phyloP scores from a whole-genome alignment of 495 filamentous ascomycete genomes.

The Xylaria intraflava region DNA sequence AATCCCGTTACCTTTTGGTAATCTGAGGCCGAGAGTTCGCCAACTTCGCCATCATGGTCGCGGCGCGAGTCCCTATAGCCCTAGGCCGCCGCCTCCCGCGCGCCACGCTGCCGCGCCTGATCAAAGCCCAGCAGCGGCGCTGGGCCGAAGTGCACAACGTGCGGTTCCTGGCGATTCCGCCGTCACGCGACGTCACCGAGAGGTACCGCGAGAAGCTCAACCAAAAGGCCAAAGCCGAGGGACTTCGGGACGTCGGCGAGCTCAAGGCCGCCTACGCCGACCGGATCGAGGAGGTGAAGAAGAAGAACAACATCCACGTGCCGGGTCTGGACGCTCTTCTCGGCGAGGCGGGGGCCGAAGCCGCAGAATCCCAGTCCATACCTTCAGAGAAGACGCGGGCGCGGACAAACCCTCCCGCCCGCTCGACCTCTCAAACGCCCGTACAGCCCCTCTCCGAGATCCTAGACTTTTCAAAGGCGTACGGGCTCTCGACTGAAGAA shows the following conservation, averaged over 20 bases:
- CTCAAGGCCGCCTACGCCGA: slow-evolving; percentile 77
- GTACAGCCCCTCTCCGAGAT: slow-evolving; percentile 78
- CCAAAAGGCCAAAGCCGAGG: slow-evolving; percentile 74
- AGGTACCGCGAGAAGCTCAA: slow-evolving; percentile 85
- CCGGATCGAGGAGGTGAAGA: slow-evolving; percentile 62
- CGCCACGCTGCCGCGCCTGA: slow-evolving; percentile 23
- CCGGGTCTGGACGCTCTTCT: slow-evolving; percentile 45
- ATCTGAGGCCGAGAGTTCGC: too few species aligned
- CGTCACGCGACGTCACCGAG: slow-evolving; percentile 60
- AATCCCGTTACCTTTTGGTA: too few species aligned
- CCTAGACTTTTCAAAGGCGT: slow-evolving; percentile 74
- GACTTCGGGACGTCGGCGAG: slow-evolving; percentile 63
- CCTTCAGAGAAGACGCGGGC: background rate
- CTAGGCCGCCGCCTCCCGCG: slow-evolving; percentile 8
- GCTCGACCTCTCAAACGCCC: slow-evolving; percentile 37
- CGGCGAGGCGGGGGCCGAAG: slow-evolving; percentile 14
- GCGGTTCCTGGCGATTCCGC: slow-evolving; percentile 66
- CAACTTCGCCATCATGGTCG: slow-evolving; percentile 22
- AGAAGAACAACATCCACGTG: slow-evolving; percentile 39
- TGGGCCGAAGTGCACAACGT: slow-evolving; percentile 92
- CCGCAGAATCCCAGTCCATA: background rate
- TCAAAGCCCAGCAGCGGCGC: slow-evolving; percentile 54
- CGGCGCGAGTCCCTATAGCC: slow-evolving; percentile 15
- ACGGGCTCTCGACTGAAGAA: slow-evolving; percentile 66
- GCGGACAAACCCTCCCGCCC: slow-evolving; percentile 22